Evolutionary conservation across 2,329 filamentous ascomycete genomes (phyloP).

Genomic region (Rhinocladiella mackenziei): DNA sequence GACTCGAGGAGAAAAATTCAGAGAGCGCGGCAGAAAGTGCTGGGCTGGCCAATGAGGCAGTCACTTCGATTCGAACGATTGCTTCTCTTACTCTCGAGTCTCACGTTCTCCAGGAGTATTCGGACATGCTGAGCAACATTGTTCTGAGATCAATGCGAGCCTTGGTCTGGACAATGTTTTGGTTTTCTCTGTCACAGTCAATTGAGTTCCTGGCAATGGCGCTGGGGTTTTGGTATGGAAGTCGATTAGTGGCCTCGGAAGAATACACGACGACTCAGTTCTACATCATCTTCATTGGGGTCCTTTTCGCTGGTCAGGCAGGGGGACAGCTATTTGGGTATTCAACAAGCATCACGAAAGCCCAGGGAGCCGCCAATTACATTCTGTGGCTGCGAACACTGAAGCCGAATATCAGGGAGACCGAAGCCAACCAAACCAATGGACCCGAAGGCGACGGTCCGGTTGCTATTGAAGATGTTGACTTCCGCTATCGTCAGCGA

Average conservation of each 20-base stretch:
- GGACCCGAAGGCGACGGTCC: slow-evolving; percentile 39
- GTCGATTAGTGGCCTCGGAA: slow-evolving; percentile 51
- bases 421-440: slow-evolving; percentile 38
- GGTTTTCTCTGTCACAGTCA: slow-evolving; percentile 35
- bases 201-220: slow-evolving; percentile 32
- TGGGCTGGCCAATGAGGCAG: slow-evolving; percentile 49
- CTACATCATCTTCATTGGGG: slow-evolving; percentile 46
- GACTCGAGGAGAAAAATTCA: slow-evolving; percentile 45
- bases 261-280: slow-evolving; percentile 42
- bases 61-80: slow-evolving; percentile 49
- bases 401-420: slow-evolving; percentile 44
- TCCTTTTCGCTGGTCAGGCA: slow-evolving; percentile 38
- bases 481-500: slow-evolving; percentile 36
- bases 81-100: slow-evolving; percentile 48
- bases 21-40: slow-evolving; percentile 47
- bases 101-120: slow-evolving; percentile 37
- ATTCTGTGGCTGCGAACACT: slow-evolving; percentile 47
- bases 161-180: slow-evolving; percentile 31
- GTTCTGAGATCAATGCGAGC: slow-evolving; percentile 27
- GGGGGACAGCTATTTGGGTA: slow-evolving; percentile 34
- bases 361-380: slow-evolving; percentile 48
- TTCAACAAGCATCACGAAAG: slow-evolving; percentile 50
- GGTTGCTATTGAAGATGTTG: slow-evolving; percentile 45
- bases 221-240: slow-evolving; percentile 57
- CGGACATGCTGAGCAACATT: slow-evolving; percentile 29